Conservation (phyloP, 805 yeast species). For the Candida fluviatilis region DNA sequence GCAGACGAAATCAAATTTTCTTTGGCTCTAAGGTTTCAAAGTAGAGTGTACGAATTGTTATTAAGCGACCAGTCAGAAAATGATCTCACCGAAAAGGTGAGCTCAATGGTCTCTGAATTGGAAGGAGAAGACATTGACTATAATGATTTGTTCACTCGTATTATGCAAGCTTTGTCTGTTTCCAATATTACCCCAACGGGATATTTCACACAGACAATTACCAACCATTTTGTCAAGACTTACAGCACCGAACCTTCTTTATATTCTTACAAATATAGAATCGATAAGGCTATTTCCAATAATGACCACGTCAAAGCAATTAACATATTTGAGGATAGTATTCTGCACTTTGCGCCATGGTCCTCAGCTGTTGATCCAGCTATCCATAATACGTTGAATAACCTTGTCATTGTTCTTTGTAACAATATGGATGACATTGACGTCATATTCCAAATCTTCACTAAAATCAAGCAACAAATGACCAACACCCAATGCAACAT, state of each 20-base stretch:
- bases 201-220: conserved; percentile 11
- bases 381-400: conserved; percentile 40
- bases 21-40: conserved; percentile 16
- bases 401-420: conserved; percentile 37
- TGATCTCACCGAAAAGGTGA: conserved; percentile 3
- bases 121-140: conserved; percentile 6
- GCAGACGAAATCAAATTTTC: conserved; percentile 21
- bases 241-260: conserved; percentile 14
- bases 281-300: conserved; percentile 22
- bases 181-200: conserved; percentile 17
- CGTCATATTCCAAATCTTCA: conserved; percentile 28
- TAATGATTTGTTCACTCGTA: conserved; percentile 12
- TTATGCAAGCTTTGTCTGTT: conserved; percentile 15
- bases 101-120: conserved; percentile 1
- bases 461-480: conserved; percentile 35
- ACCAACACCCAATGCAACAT: conserved; percentile 21
- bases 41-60: conserved; percentile 10
- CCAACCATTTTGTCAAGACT: conserved; percentile 10
- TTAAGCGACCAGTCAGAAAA: conserved; percentile 1
- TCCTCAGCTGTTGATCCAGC: conserved; percentile 21
- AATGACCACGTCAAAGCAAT: conserved; percentile 20
- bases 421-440: conserved; percentile 22
- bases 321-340: conserved; percentile 29
- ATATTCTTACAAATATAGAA: conserved; percentile 22
- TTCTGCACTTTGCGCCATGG: conserved; percentile 21